phyloP scores from a whole-genome alignment of 345 rosid genomes.

The Eucalyptus tenuipes region DNA sequence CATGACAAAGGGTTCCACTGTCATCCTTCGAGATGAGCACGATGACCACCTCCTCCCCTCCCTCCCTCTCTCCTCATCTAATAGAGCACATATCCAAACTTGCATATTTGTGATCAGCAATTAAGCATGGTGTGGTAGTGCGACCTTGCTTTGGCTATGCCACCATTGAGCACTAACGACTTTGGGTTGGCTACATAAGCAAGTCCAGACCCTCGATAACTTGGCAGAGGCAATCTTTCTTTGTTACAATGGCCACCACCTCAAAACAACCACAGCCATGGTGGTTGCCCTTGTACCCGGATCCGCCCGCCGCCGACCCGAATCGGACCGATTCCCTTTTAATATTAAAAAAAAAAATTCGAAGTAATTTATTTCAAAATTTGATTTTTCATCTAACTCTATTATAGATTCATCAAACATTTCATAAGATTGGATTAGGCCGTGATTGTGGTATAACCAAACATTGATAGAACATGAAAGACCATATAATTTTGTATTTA shows the following conservation, averaged over 20 bases:
- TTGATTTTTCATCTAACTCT: background rate
- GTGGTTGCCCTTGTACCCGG: background rate
- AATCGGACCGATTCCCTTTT: too few species aligned
- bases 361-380: background rate
- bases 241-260: fast-evolving
- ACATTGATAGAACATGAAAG: background rate
- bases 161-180: fast-evolving
- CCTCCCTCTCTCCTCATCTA: background rate
- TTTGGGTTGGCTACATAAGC: background rate
- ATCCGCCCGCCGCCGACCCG: too few species aligned
- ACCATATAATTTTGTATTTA: background rate
- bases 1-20: background rate
- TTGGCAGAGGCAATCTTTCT: fast-evolving
- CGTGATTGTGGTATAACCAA: background rate
- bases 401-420: background rate
- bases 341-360: too few species aligned
- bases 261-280: background rate
- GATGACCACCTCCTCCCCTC: background rate
- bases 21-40: fast-evolving
- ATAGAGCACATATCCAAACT: fast-evolving
- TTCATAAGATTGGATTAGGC: background rate
- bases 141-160: background rate
- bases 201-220: background rate
- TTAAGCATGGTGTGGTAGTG: fast-evolving
- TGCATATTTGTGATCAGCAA: fast-evolving